Conservation (phyloP, 2,329 filamentous ascomycete genomes). For the Pseudogymnoascus sp. region DNA sequence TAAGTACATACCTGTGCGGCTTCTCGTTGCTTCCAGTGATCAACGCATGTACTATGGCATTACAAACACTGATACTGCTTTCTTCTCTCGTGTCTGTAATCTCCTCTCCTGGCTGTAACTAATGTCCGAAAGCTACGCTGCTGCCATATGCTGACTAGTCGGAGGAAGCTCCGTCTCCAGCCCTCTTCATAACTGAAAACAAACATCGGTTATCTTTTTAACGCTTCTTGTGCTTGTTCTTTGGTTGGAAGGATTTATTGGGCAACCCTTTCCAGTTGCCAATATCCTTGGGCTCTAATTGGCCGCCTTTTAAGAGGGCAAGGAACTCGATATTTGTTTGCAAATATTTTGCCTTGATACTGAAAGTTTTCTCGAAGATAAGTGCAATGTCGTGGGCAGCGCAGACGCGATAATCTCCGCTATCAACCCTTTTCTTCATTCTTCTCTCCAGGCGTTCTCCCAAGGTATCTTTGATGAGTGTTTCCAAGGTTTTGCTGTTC, state of each 20-base stretch:
- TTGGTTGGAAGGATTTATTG: slow-evolving; percentile 10
- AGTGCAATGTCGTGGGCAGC: slow-evolving; percentile 25
- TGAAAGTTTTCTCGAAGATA: slow-evolving; percentile 21
- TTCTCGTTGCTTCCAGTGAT: neutral
- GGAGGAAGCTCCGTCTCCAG: neutral
- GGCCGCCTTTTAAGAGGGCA: slow-evolving; percentile 1
- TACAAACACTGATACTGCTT: neutral
- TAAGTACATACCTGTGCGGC: neutral
- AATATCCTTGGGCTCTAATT: neutral
- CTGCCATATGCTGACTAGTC: neutral
- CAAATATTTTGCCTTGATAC: slow-evolving; percentile 23
- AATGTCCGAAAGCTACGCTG: no score
- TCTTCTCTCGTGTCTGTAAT: no score
- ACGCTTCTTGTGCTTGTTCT: neutral
- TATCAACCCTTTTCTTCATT: slow-evolving; percentile 25
- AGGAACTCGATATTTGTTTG: slow-evolving; percentile 20
- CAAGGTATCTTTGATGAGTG: slow-evolving; percentile 17
- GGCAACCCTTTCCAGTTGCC: slow-evolving; percentile 10
- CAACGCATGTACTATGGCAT: no score
- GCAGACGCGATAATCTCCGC: slow-evolving; percentile 26
- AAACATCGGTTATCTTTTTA: neutral
- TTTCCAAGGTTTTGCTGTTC: slow-evolving; percentile 15
- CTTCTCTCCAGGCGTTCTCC: slow-evolving; percentile 21
- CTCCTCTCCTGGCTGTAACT: no score
- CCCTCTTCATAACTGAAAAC: neutral